These are phyloP conservation scores for Entomortierella beljakovae DNA, from an alignment of 192 early-diverging fungal genomes.

Conservation along the genomic window DNA sequence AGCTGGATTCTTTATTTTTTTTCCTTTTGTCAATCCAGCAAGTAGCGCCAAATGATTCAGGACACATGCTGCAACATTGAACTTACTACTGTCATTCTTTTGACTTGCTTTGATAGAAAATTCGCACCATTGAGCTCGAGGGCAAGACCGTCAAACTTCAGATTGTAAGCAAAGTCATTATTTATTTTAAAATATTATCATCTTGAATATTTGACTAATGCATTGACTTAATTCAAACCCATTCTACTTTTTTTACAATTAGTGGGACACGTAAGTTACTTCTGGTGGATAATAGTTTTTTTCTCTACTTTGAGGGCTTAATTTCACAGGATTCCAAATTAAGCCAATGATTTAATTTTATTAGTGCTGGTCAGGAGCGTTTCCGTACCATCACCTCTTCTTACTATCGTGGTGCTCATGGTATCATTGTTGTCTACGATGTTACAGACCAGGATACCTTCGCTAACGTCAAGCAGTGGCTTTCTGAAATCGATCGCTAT, in stretches of 20 bases:
- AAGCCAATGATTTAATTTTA: neutral
- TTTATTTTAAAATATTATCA: constrained; percentile 1
- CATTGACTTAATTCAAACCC: neutral
- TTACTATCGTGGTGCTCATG: constrained; percentile 98
- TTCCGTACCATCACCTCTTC: constrained; percentile 99
- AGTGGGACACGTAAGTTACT: constrained; percentile 36
- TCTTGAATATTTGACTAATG: neutral
- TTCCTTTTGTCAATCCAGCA: too few species aligned
- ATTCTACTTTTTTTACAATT: neutral
- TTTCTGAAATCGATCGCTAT: constrained; percentile 98
- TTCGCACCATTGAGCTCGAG: constrained; percentile 98
- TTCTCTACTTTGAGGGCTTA: neutral
- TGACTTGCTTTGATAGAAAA: constrained; percentile 75
- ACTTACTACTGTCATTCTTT: neutral
- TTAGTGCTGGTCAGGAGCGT: constrained; percentile 98
- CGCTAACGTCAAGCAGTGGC: constrained; percentile 97
- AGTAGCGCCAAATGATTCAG: too few species aligned
- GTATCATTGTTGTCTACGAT: constrained; percentile 99
- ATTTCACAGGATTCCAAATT: constrained; percentile 3
- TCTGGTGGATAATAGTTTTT: neutral
- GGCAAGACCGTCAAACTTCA: constrained; percentile 98
- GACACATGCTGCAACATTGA: neutral
- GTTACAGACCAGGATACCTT: constrained; percentile 97
- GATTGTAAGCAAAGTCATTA: constrained; percentile 73
- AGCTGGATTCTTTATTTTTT: too few species aligned